phyloP scores from a whole-genome alignment of 1,139 yeast genomes.

The Candida pseudoviswanathii region DNA sequence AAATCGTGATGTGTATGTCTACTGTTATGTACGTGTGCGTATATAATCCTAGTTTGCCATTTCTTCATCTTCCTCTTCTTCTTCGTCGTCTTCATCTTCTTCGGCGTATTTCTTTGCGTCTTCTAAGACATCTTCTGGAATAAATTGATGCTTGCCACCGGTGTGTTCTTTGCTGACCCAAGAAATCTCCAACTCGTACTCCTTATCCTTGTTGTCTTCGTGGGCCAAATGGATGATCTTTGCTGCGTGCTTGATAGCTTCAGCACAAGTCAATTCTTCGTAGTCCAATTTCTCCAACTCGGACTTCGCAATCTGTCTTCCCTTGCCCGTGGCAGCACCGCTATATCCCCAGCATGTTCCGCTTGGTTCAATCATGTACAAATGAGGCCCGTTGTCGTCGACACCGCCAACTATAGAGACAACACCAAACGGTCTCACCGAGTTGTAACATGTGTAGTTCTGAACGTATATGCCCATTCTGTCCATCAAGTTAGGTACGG shows the following conservation, averaged over 20 bases:
- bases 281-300: slow-evolving; percentile 90
- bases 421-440: slow-evolving; percentile 97
- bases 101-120: slow-evolving; percentile 86
- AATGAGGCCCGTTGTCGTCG: slow-evolving; percentile 84
- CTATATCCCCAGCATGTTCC: slow-evolving; percentile 97
- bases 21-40: not conserved
- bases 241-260: slow-evolving; percentile 93
- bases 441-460: slow-evolving; percentile 92
- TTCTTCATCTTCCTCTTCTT: slow-evolving; percentile 48
- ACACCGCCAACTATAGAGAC: slow-evolving; percentile 92
- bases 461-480: slow-evolving; percentile 92
- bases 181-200: slow-evolving; percentile 90
- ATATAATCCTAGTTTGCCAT: slow-evolving; percentile 14
- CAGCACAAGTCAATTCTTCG: slow-evolving; percentile 67
- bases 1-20: too few relatives aligned
- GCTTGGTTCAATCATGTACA: slow-evolving; percentile 97
- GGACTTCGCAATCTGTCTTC: slow-evolving; percentile 93
- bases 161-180: slow-evolving; percentile 81
- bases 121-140: slow-evolving; percentile 73
- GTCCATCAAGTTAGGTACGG: slow-evolving; percentile 82
- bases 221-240: slow-evolving; percentile 91
- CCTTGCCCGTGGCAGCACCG: slow-evolving; percentile 98
- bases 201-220: slow-evolving; percentile 97
- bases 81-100: slow-evolving; percentile 78
- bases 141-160: slow-evolving; percentile 74